Evolutionary conservation across 345 rosid genomes (phyloP).

Genomic region (Arabidopsis thaliana): TAIR10.1 NC_003074.8:4907001-4907500

Average conservation of each 20-base stretch:
- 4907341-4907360: background rate
- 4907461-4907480: conserved; percentile 68
- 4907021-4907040: background rate
- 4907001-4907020: conserved; percentile 42
- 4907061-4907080: conserved; percentile 10
- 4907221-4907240: conserved; percentile 96
- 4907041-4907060: conserved; percentile 16
- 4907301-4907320: background rate
- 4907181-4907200: conserved; percentile 89
- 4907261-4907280: conserved; percentile 81
- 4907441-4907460: conserved; percentile 69
- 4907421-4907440: background rate
- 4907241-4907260: conserved; percentile 89
- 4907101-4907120: background rate
- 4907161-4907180: conserved; percentile 96
- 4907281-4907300: conserved; percentile 56
- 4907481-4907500: conserved; percentile 65
- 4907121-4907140: conserved; percentile 40
- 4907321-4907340: background rate
- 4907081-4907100: background rate
- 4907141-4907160: conserved; percentile 98
- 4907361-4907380: conserved; percentile 6
- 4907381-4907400: conserved; percentile 1
- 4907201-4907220: conserved; percentile 88
- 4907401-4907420: background rate